phyloP scores from a whole-genome alignment of 768 basidiomycete genomes.

The Austroboletus eburneus region DNA sequence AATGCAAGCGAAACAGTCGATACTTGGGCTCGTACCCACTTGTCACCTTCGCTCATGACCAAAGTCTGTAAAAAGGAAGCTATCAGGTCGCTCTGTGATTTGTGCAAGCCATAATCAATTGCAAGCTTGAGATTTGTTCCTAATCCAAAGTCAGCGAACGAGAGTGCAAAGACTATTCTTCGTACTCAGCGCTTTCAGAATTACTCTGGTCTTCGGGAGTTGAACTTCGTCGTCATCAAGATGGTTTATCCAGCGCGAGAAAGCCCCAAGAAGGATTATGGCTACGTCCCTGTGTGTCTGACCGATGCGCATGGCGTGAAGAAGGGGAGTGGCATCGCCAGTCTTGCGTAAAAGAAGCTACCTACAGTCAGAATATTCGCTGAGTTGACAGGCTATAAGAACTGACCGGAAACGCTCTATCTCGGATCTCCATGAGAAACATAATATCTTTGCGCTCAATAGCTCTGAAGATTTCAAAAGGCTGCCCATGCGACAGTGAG shows the following conservation, averaged over 20 bases:
- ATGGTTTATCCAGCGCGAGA: constrained; percentile 89
- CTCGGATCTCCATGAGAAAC: constrained; percentile 79
- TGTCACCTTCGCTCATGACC: constrained; percentile 94
- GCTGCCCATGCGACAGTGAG: constrained; percentile 26
- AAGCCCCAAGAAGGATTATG: constrained; percentile 82
- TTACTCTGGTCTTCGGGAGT: constrained; percentile 60
- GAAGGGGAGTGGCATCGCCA: constrained; percentile 81
- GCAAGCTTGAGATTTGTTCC: constrained; percentile 87
- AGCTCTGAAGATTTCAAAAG: constrained; percentile 73
- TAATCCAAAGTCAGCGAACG: constrained; percentile 62
- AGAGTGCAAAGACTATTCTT: constrained; percentile 65
- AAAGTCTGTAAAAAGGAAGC: constrained; percentile 93
- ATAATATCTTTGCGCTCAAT: constrained; percentile 81
- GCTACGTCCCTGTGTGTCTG: constrained; percentile 75
- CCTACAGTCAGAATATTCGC: not conserved
- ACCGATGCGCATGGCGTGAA: constrained; percentile 86
- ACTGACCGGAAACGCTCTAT: constrained; percentile 74
- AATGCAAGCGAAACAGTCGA: constrained; percentile 67
- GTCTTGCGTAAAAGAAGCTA: constrained; percentile 80
- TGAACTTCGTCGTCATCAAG: constrained; percentile 76
- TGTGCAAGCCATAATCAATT: constrained; percentile 82
- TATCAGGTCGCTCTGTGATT: constrained; percentile 77
- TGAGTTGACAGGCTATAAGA: not conserved
- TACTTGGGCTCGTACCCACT: constrained; percentile 76
- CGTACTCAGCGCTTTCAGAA: constrained; percentile 78